phyloP scores from a whole-genome alignment of 352 stramenopile genomes.

The Phytophthora kernoviae region DNA sequence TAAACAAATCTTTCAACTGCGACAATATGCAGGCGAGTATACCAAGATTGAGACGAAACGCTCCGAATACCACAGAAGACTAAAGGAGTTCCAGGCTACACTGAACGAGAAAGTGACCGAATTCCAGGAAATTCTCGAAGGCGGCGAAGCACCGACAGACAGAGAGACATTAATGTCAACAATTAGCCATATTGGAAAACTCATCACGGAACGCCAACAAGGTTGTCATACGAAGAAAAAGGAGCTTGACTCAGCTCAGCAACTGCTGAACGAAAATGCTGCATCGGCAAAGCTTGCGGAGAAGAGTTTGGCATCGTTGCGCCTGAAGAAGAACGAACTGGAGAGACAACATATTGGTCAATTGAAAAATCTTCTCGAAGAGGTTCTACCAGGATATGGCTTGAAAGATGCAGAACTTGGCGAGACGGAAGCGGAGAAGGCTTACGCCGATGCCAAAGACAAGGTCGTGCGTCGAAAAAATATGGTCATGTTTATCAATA shows the following conservation, averaged over 20 bases:
- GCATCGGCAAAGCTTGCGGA: constrained; percentile 56
- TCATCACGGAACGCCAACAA: constrained; percentile 30
- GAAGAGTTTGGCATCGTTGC: constrained; percentile 43
- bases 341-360: constrained; percentile 59
- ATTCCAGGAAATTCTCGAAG: constrained; percentile 38
- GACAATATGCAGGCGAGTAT: constrained; percentile 51
- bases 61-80: constrained; percentile 45
- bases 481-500: constrained; percentile 80
- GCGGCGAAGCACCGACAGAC: constrained; percentile 35
- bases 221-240: constrained; percentile 30
- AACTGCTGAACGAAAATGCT: constrained; percentile 54
- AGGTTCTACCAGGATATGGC: constrained; percentile 49
- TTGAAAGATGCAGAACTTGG: constrained; percentile 54
- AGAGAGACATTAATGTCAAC: constrained; percentile 27
- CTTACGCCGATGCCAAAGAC: constrained; percentile 82
- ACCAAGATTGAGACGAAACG: constrained; percentile 56
- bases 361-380: constrained; percentile 53
- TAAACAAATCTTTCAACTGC: constrained; percentile 60
- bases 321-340: constrained; percentile 52
- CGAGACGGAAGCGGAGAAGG: constrained; percentile 56
- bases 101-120: constrained; percentile 53
- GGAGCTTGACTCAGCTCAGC: constrained; percentile 37
- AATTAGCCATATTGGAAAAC: constrained; percentile 28
- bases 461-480: constrained; percentile 83
- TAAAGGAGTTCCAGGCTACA: constrained; percentile 45